Conservation (phyloP, 768 basidiomycete species). For the Naganishia kalamii region DNA sequence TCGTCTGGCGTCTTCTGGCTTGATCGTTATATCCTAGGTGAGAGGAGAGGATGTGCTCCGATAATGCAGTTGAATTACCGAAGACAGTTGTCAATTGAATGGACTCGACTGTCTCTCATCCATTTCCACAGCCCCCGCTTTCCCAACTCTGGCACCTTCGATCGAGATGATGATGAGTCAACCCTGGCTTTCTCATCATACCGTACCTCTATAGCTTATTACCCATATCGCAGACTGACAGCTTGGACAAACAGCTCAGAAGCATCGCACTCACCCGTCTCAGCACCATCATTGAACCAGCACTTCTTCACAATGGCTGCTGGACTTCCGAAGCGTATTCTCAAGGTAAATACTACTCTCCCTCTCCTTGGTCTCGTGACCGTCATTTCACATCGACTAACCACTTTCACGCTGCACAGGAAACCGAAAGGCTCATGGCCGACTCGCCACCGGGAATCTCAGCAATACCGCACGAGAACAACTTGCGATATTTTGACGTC, state of each 20-base stretch:
- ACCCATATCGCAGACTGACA: too few species aligned
- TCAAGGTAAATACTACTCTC: conserved; percentile 35
- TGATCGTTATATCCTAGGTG: too few species aligned
- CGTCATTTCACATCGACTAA: background rate
- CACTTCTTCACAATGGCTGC: conserved; percentile 32
- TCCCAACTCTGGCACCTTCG: too few species aligned
- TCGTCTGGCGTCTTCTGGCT: too few species aligned
- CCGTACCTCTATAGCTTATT: too few species aligned
- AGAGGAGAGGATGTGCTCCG: too few species aligned
- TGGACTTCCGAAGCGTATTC: conserved; percentile 43
- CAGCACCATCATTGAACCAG: background rate
- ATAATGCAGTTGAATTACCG: too few species aligned
- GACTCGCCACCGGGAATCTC: conserved; percentile 97
- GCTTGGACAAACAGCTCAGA: background rate
- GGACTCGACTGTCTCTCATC: background rate
- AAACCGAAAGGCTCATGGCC: conserved; percentile 91
- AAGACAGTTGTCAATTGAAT: too few species aligned
- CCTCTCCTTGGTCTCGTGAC: background rate
- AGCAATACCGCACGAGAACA: conserved; percentile 93
- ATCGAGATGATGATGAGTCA: too few species aligned
- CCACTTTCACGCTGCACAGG: conserved; percentile 52
- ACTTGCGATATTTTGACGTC: conserved; percentile 96
- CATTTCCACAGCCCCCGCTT: too few species aligned
- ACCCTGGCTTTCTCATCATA: too few species aligned
- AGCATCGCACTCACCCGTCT: background rate